phyloP scores from a whole-genome alignment of 177 flowering plant species.

The Vitis hybrid region DNA sequence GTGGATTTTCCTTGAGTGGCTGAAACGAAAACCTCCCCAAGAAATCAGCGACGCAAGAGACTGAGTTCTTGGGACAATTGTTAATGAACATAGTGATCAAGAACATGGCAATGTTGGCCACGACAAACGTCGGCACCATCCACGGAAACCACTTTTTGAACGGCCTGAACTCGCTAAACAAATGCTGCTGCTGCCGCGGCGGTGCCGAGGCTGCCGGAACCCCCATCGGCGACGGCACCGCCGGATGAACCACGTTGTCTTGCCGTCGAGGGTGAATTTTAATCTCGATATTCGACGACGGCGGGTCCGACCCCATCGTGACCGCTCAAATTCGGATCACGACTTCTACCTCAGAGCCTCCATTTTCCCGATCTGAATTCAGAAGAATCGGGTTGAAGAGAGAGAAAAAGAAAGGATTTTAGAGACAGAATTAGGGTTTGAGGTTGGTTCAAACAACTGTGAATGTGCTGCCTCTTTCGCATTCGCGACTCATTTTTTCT shows the following conservation, averaged over 20 bases:
- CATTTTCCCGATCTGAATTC: no score
- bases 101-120: conserved; percentile 55
- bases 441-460: no score
- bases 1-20: conserved; percentile 50
- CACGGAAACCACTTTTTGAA: conserved; percentile 62
- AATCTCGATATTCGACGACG: conserved; percentile 26
- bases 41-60: conserved; percentile 40
- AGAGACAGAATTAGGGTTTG: neutral
- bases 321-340: neutral
- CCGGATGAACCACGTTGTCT: conserved; percentile 33
- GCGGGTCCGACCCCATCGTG: conserved; percentile 27
- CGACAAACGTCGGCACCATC: conserved; percentile 63
- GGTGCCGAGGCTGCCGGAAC: neutral
- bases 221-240: neutral
- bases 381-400: neutral
- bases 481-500: no score
- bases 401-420: neutral
- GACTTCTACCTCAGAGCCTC: no score
- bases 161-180: conserved; percentile 19
- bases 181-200: conserved; percentile 1
- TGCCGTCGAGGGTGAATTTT: conserved; percentile 26
- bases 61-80: conserved; percentile 64
- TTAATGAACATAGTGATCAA: conserved; percentile 57
- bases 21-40: conserved; percentile 62
- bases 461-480: no score